Evolutionary conservation across 306 rosid species (phyloP).

Genomic region (Vigna mungo): DNA sequence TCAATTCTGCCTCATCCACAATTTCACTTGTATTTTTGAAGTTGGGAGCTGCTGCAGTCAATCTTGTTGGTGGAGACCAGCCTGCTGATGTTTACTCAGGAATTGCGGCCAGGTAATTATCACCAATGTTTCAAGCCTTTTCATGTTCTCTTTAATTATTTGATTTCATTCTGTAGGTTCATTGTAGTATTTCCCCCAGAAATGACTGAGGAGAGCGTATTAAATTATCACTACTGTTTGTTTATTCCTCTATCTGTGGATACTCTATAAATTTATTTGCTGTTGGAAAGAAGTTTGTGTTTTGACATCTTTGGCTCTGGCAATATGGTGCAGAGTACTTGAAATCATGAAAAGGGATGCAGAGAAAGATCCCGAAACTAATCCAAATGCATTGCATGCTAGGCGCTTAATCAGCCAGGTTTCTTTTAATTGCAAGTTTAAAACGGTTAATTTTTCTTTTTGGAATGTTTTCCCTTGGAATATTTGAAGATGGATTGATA

Average conservation of each 20-base stretch:
- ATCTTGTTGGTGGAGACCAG: conserved; percentile 86
- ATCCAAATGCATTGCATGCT: conserved; percentile 73
- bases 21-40: conserved; percentile 45
- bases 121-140: not conserved
- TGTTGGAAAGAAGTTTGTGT: conserved; percentile 20
- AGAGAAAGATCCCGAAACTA: conserved; percentile 70
- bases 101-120: conserved; percentile 82
- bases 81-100: conserved; percentile 99
- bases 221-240: not conserved
- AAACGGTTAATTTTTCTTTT: not conserved
- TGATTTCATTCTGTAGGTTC: conserved; percentile 21
- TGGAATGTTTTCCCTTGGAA: conserved; percentile 20
- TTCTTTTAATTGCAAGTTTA: conserved; percentile 26
- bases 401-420: conserved; percentile 85
- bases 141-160: not conserved
- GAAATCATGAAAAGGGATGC: conserved; percentile 85
- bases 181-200: not conserved
- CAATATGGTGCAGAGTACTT: conserved; percentile 76
- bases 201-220: not conserved
- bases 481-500: conserved; percentile 13
- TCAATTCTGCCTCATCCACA: not conserved
- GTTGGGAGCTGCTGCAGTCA: conserved; percentile 98
- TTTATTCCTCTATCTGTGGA: not conserved
- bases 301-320: not conserved
- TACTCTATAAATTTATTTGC: conserved; percentile 9